These are phyloP conservation scores for Corymbia maculata DNA, from an alignment of 345 rosid species.

Conservation along the genomic window DNA sequence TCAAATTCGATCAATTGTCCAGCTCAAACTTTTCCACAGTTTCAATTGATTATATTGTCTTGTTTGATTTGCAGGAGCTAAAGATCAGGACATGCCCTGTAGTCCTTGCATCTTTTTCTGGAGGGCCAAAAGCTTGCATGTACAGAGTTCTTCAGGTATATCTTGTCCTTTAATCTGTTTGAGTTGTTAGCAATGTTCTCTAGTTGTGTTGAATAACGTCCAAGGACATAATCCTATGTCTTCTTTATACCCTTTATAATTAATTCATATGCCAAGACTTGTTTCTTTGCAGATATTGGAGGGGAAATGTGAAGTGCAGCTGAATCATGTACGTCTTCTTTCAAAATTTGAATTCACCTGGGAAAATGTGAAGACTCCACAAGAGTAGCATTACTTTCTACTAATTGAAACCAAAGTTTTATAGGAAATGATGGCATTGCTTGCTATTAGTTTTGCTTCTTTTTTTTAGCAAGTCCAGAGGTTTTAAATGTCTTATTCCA, in stretches of 20 bases:
- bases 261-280: background rate
- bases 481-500: background rate
- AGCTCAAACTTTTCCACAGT: background rate
- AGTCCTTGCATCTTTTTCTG: conserved; percentile 81
- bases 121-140: conserved; percentile 92
- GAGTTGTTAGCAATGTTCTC: background rate
- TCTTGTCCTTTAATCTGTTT: background rate
- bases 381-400: background rate
- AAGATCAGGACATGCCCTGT: conserved; percentile 66
- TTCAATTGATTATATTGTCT: background rate
- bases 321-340: conserved; percentile 34
- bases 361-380: background rate
- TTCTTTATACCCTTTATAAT: background rate
- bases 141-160: conserved; percentile 87
- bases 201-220: background rate
- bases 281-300: conserved; percentile 55
- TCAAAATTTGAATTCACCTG: background rate
- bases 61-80: conserved; percentile 45
- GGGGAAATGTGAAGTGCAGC: conserved; percentile 36
- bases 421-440: background rate
- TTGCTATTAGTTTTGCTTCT: background rate
- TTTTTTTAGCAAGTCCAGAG: background rate
- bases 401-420: background rate
- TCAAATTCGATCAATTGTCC: background rate
- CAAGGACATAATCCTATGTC: background rate